Evolutionary conservation across 169 alveolate genomes (phyloP).

Genomic region (Eimeria praecox): DNA sequence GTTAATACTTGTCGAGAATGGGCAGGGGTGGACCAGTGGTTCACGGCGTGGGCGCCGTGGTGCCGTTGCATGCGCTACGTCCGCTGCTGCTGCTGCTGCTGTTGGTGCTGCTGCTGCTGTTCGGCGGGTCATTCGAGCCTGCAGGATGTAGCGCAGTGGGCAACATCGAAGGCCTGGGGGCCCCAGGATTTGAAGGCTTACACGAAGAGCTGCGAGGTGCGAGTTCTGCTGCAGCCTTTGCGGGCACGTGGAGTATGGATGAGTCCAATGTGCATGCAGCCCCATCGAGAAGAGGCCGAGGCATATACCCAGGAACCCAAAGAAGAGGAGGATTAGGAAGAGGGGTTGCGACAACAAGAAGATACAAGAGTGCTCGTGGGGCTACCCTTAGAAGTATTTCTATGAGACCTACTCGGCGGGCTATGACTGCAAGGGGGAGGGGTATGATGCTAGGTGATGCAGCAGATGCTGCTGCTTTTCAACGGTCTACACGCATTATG

Average conservation of each 20-base stretch:
- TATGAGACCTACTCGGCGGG: background rate
- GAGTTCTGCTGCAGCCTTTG: too few species aligned
- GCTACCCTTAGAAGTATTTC: too few species aligned
- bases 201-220: background rate
- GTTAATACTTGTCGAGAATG: background rate
- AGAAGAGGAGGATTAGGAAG: too few species aligned
- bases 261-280: too few species aligned
- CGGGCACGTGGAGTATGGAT: too few species aligned
- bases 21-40: background rate
- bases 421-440: background rate
- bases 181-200: background rate
- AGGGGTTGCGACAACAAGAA: background rate
- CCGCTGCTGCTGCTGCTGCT: background rate
- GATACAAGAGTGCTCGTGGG: too few species aligned
- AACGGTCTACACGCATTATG: background rate
- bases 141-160: background rate
- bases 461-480: background rate
- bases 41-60: background rate
- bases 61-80: background rate
- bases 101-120: background rate
- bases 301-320: background rate
- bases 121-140: background rate
- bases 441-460: background rate
- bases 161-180: background rate
- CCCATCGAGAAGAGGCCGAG: background rate